Evolutionary conservation across 2,329 filamentous ascomycete species (phyloP), one percentile per base, ranked within the genome.

Genomic region (Helicocarpus griseus): DNA sequence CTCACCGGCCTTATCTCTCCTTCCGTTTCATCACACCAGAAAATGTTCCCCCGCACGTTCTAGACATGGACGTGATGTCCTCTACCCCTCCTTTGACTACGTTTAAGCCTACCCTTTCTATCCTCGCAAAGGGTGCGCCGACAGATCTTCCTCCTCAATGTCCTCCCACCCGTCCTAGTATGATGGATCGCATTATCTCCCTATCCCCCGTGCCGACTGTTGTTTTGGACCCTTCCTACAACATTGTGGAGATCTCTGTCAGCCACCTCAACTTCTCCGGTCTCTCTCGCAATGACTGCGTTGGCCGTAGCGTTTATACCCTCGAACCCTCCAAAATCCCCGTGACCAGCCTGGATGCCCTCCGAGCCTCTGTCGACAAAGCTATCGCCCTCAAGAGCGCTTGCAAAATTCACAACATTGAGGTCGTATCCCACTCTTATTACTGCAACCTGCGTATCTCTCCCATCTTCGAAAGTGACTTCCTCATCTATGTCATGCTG

Each of bases 211-310:
- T 62, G 5, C 70, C 70, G 2, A 70, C 68, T 1, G 56, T 70
- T n/a, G 56, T 73, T 26, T 60, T 72, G 13, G 64, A 73, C 52
- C 56, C 63, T 5, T 58, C 64, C 6, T 56, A 71, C 13, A 60
- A 55, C n/a, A 58, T 73, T n/a, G 35, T 68, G 19, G 61, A 74
- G 48, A 67, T 72, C 3, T 78, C 75, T 3, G 63, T 72, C 31
- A 73, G 70, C 54, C 71, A 73, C 58, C 57, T 69, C 21, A 51
- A 57, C 4, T 55, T 70, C 21, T 70, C 66, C 43, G 54, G 63
- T 17, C 52, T 61, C 36, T 49, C 59, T 17, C 65, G 68, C 43
- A 63, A 69, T 5, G 57, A 66, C 24, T 58, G 71, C 8, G 35
- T 74, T 21, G 67, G 67, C 5, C 52, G 56, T 28, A 66, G 63